These are phyloP conservation scores for Penicillium verrucosum DNA, from an alignment of 2,329 filamentous ascomycete species.

Conservation along the genomic window DNA sequence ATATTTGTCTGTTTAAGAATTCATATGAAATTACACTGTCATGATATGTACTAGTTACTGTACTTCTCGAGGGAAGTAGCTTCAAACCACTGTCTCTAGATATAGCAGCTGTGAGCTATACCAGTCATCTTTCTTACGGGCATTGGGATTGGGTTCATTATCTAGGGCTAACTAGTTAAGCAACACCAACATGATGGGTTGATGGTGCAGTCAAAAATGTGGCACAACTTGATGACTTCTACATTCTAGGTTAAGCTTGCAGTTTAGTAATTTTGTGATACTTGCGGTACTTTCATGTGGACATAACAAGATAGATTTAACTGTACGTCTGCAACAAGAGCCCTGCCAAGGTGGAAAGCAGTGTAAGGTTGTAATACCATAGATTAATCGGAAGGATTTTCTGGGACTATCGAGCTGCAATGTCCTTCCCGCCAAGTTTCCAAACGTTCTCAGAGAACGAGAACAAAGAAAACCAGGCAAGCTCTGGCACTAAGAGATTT, in stretches of 20 bases:
- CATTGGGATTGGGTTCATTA: background rate
- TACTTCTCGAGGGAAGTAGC: background rate
- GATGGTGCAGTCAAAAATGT: background rate
- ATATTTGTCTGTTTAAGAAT: background rate
- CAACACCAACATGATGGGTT: background rate
- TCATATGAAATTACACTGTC: background rate
- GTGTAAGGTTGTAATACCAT: conserved; percentile 20
- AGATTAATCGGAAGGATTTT: conserved; percentile 22
- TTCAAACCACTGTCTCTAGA: too few relatives aligned
- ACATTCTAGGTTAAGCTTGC: background rate
- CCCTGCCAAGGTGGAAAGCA: background rate
- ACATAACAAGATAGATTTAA: background rate
- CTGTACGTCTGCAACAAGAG: background rate
- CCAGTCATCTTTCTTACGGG: background rate
- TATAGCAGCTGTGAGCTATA: background rate
- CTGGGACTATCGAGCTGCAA: conserved; percentile 21
- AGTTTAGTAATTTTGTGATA: background rate
- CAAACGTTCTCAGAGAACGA: conserved; percentile 1
- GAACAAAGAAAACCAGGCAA: conserved; percentile 12
- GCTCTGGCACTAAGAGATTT: conserved; percentile 13
- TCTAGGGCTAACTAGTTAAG: background rate
- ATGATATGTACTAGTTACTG: background rate
- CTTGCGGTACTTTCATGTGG: background rate
- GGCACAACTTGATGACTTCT: background rate
- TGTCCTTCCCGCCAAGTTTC: conserved; percentile 12